Base-by-base conservation (phyloP, 257 asterid species). In the Ophiorrhiza pumila region DNA sequence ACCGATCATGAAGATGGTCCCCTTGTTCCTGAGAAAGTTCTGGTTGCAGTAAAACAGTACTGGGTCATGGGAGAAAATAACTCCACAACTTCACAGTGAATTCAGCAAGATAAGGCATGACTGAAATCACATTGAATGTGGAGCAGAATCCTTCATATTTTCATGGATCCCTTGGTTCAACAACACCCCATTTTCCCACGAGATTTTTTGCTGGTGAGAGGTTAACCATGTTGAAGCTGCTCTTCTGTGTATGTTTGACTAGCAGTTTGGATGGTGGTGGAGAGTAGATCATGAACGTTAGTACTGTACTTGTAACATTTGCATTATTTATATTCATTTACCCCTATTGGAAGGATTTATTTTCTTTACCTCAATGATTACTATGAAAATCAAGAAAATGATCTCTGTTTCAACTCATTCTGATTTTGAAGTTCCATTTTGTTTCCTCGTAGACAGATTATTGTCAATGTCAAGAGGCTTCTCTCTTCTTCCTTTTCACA, bases 1-100 rank as follows among this genome's bases (percentile, higher is more conserved):
- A 73, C 87, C 60, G 98, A 94, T 83, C 98, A 94, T 18, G 98
- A 94, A 73, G 96, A 94, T 6, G 96, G 98, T 10, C 98, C 98
- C 59, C 96, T 91, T 31, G 87, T 91, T 49, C 95, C 93, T 0
- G 91, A 88, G 89, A 94, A 94, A 84, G 82, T 90, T 58, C 81
- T 94, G 69, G 82, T 88, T 73, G 97, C 89, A 2, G 98, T 94
- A 12, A 94, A 94, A 81, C 90, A 88, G 71, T 94, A 94, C 45
- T 94, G 98, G 97, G 97, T 89, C 29, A 83, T 69, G 3, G 87
- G 79, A 22, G 82, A 74, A 13, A 78, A 87, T 27, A 94, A 94
- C 84, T 83, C 96, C 71, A 94, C 98, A 42, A 83, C 91, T 5
- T 42, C 88, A 0, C 83, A 71, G 79, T 91, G 85, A 89, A 71